Evolutionary conservation across 345 rosid species (phyloP).

Genomic region (Cardamine occulta): DNA sequence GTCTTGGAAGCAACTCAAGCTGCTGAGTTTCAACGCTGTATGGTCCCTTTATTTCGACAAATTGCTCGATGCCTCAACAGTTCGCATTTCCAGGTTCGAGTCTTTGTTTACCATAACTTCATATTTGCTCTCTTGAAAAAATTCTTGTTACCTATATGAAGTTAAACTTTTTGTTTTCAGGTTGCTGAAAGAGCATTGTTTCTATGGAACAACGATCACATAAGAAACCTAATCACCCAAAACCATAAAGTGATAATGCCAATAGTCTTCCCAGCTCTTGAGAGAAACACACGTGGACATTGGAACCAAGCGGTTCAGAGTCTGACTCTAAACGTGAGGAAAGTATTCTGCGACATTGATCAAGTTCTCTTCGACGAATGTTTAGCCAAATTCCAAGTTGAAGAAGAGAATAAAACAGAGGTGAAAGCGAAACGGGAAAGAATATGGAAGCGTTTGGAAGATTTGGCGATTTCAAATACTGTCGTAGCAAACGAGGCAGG

Average conservation of each 20-base stretch:
- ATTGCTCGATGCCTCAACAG: constrained; percentile 78
- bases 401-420: constrained; percentile 59
- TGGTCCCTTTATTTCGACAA: constrained; percentile 76
- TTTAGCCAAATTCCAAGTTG: constrained; percentile 61
- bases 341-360: constrained; percentile 62
- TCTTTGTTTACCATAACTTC: constrained; percentile 15
- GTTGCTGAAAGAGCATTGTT: constrained; percentile 73
- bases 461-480: constrained; percentile 59
- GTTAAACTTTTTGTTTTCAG: constrained; percentile 36
- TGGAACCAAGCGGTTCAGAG: constrained; percentile 76
- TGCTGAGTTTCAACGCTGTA: constrained; percentile 85
- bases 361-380: constrained; percentile 71
- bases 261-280: constrained; percentile 64
- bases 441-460: constrained; percentile 72
- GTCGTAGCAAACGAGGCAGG: constrained; percentile 52
- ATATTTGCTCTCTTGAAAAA: background rate
- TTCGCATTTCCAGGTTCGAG: constrained; percentile 78
- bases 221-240: constrained; percentile 54
- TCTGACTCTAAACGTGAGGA: constrained; percentile 61
- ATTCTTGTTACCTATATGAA: constrained; percentile 7
- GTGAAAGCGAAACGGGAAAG: constrained; percentile 54
- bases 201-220: constrained; percentile 71
- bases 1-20: constrained; percentile 88
- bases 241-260: constrained; percentile 62
- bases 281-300: constrained; percentile 60